Conservation (phyloP, 768 basidiomycete genomes). For the Phlebiopsis flavidoalba region DNA sequence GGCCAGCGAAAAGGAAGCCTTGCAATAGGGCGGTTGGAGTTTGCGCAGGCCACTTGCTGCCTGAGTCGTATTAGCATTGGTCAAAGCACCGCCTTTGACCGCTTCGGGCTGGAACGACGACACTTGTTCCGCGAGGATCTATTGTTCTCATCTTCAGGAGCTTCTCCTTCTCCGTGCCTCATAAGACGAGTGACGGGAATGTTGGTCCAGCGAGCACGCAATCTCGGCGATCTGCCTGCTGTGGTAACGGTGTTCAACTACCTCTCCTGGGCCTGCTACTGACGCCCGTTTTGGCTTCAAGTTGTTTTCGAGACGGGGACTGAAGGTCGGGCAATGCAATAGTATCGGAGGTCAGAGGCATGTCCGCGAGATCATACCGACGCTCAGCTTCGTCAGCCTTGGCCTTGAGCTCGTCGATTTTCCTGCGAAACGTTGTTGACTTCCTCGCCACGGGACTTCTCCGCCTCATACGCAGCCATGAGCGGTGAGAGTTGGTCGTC, state of each 20-base stretch:
- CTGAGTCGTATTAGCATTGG: conserved; percentile 91
- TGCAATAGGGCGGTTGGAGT: conserved; percentile 83
- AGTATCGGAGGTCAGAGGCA: conserved; percentile 70
- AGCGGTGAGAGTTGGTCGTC: conserved; percentile 83
- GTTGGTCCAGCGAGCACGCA: conserved; percentile 87
- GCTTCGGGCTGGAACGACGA: conserved; percentile 91
- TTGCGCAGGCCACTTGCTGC: conserved; percentile 91
- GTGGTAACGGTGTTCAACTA: conserved; percentile 71
- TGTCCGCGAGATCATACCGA: conserved; percentile 62
- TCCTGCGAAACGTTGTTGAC: conserved; percentile 68
- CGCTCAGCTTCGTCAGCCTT: conserved; percentile 94
- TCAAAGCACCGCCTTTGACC: conserved; percentile 71
- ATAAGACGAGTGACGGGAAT: conserved; percentile 86
- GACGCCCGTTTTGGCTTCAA: conserved; percentile 69
- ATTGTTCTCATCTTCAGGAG: conserved; percentile 84
- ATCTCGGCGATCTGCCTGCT: conserved; percentile 93
- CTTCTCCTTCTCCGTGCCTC: conserved; percentile 90
- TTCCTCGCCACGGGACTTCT: conserved; percentile 79
- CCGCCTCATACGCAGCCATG: conserved; percentile 80
- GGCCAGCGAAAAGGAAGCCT: conserved; percentile 92
- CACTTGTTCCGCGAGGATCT: conserved; percentile 62
- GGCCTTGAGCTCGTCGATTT: conserved; percentile 85
- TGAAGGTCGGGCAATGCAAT: conserved; percentile 90
- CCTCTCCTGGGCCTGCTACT: conserved; percentile 60
- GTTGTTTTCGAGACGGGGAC: conserved; percentile 51